A percentile compares a stretch with the other conserved stretches of the same genome.
phyloP scores from a whole-genome alignment of 78 protist genomes.

The Guillardia theta region DNA sequence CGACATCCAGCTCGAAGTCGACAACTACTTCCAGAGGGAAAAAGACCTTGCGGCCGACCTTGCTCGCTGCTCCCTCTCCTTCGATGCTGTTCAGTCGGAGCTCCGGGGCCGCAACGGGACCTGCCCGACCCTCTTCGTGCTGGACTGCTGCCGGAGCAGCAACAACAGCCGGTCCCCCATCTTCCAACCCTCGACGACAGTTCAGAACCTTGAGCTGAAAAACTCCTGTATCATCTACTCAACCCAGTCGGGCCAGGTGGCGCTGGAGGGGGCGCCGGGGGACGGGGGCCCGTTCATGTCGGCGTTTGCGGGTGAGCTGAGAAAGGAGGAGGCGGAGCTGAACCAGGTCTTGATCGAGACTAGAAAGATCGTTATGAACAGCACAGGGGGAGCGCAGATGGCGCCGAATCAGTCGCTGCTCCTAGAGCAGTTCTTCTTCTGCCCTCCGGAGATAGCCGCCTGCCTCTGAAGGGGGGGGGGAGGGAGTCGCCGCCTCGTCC shows the following conservation, averaged over 20 bases:
- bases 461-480: too few species aligned
- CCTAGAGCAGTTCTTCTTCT: too few species aligned
- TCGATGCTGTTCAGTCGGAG: background rate
- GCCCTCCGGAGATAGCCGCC: too few species aligned
- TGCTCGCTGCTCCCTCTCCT: background rate
- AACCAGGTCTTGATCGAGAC: too few species aligned
- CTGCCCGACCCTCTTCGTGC: background rate
- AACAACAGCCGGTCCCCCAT: background rate
- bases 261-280: background rate
- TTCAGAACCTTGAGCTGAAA: background rate
- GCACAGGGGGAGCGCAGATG: too few species aligned
- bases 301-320: too few species aligned
- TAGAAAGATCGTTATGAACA: too few species aligned
- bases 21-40: background rate
- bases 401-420: too few species aligned
- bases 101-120: background rate
- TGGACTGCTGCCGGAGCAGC: background rate
- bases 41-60: background rate
- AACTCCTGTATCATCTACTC: background rate
- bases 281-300: background rate
- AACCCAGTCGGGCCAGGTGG: background rate
- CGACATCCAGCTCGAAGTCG: background rate
- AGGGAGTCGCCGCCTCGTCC: too few species aligned
- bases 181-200: background rate
- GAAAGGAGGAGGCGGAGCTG: too few species aligned